These are phyloP conservation scores for Russula sp. DNA, from an alignment of 768 basidiomycete species.

Conservation along the genomic window DNA sequence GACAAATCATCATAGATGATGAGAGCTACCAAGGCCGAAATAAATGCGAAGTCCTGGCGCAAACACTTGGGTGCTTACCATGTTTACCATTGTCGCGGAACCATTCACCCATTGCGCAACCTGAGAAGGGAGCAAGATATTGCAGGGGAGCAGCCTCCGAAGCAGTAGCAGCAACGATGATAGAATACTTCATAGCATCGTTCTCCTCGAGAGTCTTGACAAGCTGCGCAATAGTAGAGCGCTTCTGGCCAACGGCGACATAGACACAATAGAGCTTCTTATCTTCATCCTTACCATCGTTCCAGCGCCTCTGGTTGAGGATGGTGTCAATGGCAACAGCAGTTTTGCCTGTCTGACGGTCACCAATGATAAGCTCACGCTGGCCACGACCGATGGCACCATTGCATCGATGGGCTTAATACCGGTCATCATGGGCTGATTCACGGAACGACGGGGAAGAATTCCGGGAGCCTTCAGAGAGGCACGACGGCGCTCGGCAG, in stretches of 20 bases:
- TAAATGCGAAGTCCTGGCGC: not conserved
- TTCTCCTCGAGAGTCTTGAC: conserved; percentile 99
- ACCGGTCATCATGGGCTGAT: conserved; percentile 99
- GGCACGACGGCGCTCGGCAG: conserved; percentile 92
- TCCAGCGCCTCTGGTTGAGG: conserved; percentile 99
- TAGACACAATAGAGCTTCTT: conserved; percentile 99
- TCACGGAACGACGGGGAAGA: conserved; percentile 97
- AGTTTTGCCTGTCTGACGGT: conserved; percentile 99
- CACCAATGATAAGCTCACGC: conserved; percentile 99
- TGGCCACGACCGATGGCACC: conserved; percentile 99
- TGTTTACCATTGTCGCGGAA: conserved; percentile 99
- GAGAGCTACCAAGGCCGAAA: conserved; percentile 52
- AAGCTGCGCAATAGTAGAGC: conserved; percentile 98
- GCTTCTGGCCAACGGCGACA: conserved; percentile 98
- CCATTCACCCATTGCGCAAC: conserved; percentile 99
- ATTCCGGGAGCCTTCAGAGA: conserved; percentile 99
- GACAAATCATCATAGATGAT: conserved; percentile 99
- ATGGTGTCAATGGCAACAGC: conserved; percentile 99
- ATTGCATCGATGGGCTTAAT: conserved; percentile 99
- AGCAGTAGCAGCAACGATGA: conserved; percentile 98
- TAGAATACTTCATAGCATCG: conserved; percentile 99
- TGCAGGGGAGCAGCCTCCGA: conserved; percentile 99
- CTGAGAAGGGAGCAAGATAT: conserved; percentile 99
- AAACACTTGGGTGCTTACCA: conserved; percentile 49
- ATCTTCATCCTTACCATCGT: conserved; percentile 92